Conservation (phyloP, 2,329 filamentous ascomycete genomes). For the Grosmannia huntii region DNA sequence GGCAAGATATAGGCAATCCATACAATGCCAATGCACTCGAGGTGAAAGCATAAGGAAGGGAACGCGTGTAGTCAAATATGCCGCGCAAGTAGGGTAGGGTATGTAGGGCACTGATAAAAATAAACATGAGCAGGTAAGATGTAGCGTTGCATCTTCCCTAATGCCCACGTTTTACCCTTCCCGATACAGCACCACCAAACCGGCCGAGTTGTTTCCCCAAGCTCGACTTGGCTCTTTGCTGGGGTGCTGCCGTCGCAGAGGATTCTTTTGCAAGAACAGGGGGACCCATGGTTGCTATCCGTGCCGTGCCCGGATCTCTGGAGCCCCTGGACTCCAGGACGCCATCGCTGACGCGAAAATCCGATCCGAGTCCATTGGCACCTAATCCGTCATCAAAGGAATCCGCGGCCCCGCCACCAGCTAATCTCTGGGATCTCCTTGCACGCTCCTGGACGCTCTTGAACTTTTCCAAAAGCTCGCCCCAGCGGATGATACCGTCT, state of each 20-base stretch:
- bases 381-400: slow-evolving; percentile 30
- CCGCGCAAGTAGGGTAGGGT: too few relatives aligned
- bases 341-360: slow-evolving; percentile 28
- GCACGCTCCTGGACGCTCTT: slow-evolving; percentile 79
- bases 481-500: slow-evolving; percentile 79
- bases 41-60: too few relatives aligned
- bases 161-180: slow-evolving; percentile 43
- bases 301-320: slow-evolving; percentile 25
- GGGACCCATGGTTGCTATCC: slow-evolving; percentile 17
- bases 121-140: not conserved
- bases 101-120: not conserved
- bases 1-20: too few relatives aligned
- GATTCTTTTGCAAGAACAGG: slow-evolving; percentile 29
- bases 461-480: slow-evolving; percentile 89
- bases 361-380: slow-evolving; percentile 20
- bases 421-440: slow-evolving; percentile 52
- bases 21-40: too few relatives aligned
- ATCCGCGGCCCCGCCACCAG: slow-evolving; percentile 30
- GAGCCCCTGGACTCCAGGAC: slow-evolving; percentile 24
- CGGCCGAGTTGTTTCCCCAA: slow-evolving; percentile 58
- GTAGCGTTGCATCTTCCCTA: slow-evolving; percentile 10
- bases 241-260: slow-evolving; percentile 27
- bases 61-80: too few relatives aligned
- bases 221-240: slow-evolving; percentile 46
- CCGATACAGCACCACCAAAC: slow-evolving; percentile 57